Base-by-base conservation (phyloP, 768 basidiomycete genomes). In the Mycena epipterygia region DNA sequence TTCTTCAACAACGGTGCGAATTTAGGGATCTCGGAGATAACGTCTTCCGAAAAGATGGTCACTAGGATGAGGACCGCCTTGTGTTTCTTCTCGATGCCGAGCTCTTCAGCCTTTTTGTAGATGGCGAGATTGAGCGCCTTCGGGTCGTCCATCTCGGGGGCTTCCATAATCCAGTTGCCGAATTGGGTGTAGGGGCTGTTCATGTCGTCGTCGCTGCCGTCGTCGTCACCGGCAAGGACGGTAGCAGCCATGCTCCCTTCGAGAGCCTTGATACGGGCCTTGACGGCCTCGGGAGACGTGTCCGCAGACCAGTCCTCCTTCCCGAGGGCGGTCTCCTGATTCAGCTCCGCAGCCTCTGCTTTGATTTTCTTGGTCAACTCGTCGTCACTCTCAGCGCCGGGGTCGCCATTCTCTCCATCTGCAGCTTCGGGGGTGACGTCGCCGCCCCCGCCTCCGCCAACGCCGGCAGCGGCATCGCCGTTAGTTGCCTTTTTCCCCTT, bases 1-100 rank as follows among this genome's bases (percentile, higher is more conserved):
- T 96, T 96, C 63, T 85, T 86, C 62, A 98, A 87, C 7, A 99
- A 78, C 8, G 93, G 80, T 2, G 88, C 86, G 75, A 93, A 95
- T 35, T 84, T 85, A 7, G 83, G 80, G 49, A 95, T 86, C 80
- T 96, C 91, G 5, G 80, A 77, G 14, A 93, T 78, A 29, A 94
- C 88, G 39, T 95, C 84, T 46, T 88, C 88, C 11, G 91, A 91
- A 82, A 98, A 98, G 64, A 99, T 84, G 9, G 90, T 88, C 23
- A 91, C 93, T 62, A 99, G 84, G 49, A 96, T 91, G 69, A 93
- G 87, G 35, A 97, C 84, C 0, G 93, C 88, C 87, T 93, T 97
- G 86, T 98, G 95, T 82, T 98, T 99, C 86, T 94, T 96, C 78
- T 94, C 95, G 71, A 99, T 92, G 48, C 94, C 95, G 27, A 96